A percentile compares a stretch with the other conserved stretches of the same genome.
These are phyloP conservation scores for Elaphomyces granulatus DNA, from an alignment of 495 filamentous ascomycete genomes.

Conservation along the genomic window DNA sequence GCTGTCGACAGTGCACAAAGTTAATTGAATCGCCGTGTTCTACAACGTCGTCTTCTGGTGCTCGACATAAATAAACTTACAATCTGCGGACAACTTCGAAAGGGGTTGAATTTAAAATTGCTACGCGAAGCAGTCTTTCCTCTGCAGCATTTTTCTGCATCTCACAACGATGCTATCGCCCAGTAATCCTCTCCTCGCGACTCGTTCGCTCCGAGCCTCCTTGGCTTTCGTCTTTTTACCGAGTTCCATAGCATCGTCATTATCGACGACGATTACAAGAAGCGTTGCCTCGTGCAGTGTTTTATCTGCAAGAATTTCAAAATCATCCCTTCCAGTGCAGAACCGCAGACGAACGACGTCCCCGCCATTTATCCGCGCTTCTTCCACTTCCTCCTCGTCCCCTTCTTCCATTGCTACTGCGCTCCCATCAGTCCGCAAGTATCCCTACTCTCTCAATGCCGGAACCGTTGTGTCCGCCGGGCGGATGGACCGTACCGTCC, in stretches of 20 bases:
- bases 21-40: too few species aligned
- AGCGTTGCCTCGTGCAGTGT: background rate
- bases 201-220: conserved; percentile 23
- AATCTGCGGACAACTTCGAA: too few species aligned
- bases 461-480: conserved; percentile 34
- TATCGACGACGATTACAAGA: background rate
- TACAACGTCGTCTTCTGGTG: too few species aligned
- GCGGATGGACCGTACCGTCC: conserved; percentile 32
- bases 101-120: too few species aligned
- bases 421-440: conserved; percentile 24
- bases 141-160: too few species aligned
- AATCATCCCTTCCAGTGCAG: background rate
- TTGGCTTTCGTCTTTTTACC: too few species aligned
- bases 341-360: background rate
- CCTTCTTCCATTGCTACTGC: too few species aligned
- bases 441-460: conserved; percentile 25
- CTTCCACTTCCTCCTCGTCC: conserved; percentile 16
- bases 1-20: too few species aligned
- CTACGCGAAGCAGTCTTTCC: too few species aligned
- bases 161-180: conserved; percentile 18
- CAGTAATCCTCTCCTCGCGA: conserved; percentile 23
- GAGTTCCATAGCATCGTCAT: too few species aligned
- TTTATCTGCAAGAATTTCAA: background rate
- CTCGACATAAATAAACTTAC: too few species aligned
- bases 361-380: too few species aligned